Percentiles rank a stretch among this genome's conserved stretches.
These are phyloP conservation scores for Gracilariopsis chorda DNA, from an alignment of 23 red algal genomes.

Conservation along the genomic window DNA sequence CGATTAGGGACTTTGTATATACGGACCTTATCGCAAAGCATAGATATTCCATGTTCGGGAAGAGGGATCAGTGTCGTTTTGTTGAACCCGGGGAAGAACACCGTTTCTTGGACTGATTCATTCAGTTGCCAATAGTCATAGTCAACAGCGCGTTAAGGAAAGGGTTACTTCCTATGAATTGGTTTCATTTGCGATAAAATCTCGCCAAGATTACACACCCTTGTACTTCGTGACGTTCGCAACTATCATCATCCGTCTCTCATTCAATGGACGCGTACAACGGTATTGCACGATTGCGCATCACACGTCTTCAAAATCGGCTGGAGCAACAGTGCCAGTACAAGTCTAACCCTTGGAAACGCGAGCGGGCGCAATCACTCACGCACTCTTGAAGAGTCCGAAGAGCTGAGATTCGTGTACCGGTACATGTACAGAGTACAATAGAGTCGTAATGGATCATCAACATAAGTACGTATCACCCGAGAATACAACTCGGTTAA, in stretches of 20 bases:
- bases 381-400: constrained; percentile 9
- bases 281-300: too few relatives aligned
- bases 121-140: too few relatives aligned
- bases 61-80: constrained; percentile 60
- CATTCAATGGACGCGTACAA: too few relatives aligned
- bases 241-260: too few relatives aligned
- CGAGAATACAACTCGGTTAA: too few relatives aligned
- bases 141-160: too few relatives aligned
- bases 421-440: constrained; percentile 14
- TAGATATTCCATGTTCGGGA: constrained; percentile 69
- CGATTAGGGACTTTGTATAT: constrained; percentile 48
- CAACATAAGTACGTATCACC: too few relatives aligned
- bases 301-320: constrained; percentile 13
- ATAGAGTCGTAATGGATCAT: too few relatives aligned
- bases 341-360: not conserved
- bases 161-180: too few relatives aligned
- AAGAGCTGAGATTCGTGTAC: constrained; percentile 12
- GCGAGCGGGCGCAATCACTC: not conserved
- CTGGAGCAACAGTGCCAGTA: not conserved
- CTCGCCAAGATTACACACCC: too few relatives aligned
- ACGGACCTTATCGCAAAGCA: constrained; percentile 62
- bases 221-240: too few relatives aligned
- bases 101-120: constrained; percentile 41
- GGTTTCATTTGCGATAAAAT: too few relatives aligned
- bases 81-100: constrained; percentile 50